These are phyloP conservation scores for Neltuma alba DNA, from an alignment of 306 rosid genomes.

Conservation along the genomic window DNA sequence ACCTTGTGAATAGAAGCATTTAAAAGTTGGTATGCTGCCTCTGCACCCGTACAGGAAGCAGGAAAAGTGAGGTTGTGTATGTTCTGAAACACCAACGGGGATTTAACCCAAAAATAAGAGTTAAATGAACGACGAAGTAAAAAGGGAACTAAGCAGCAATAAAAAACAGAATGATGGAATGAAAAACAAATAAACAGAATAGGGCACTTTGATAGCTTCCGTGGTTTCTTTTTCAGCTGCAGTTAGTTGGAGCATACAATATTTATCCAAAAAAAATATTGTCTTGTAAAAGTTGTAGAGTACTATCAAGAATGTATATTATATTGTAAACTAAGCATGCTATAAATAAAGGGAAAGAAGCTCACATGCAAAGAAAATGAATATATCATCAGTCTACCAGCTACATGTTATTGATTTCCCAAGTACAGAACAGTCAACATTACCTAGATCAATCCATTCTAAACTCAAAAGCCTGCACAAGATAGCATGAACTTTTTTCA, in stretches of 20 bases:
- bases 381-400: background rate
- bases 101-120: background rate
- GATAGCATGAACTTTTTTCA: background rate
- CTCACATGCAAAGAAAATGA: background rate
- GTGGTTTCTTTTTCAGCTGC: background rate
- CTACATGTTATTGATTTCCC: background rate
- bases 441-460: background rate
- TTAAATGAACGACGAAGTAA: conserved; percentile 32
- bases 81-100: conserved; percentile 65
- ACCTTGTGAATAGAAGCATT: conserved; percentile 85
- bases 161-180: conserved; percentile 29
- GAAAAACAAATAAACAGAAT: conserved; percentile 10
- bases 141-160: conserved; percentile 31
- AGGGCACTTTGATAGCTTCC: background rate
- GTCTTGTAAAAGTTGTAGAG: background rate
- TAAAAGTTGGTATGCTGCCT: conserved; percentile 52
- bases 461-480: background rate
- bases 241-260: conserved; percentile 2
- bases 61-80: conserved; percentile 65
- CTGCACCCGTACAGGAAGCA: conserved; percentile 44
- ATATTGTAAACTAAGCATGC: background rate
- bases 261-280: conserved; percentile 6
- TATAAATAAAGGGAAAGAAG: conserved; percentile 8
- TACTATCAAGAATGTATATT: conserved; percentile 5
- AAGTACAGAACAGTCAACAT: background rate